Evolutionary conservation across 148 eudicot species (phyloP), one percentile per base, ranked within the genome.

Genomic region (Chenopodium formosanum): DNA sequence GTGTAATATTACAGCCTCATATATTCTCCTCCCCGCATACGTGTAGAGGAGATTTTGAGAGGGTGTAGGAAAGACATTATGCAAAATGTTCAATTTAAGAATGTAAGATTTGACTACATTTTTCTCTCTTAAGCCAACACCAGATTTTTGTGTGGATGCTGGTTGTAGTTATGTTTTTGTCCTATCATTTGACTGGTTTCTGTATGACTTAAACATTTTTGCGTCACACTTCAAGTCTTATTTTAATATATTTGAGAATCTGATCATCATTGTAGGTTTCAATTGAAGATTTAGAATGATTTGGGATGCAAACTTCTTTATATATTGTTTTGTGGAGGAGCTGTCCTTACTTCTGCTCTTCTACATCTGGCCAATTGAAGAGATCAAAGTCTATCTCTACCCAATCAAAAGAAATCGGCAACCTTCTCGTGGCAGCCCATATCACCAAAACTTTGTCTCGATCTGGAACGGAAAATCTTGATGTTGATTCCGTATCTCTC

Each of bases 401-500:
- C 52, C 80, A 32, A 60, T 70, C 85, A 2, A 80, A 44, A 80
- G 78, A 86, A 75, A 86, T 89, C 3, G 84, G 85, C 23, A 85
- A 85, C 69, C 79, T 92, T 71, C 89, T 92, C 9, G 75, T 92
- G 7, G 83, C 85, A 16, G 92, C 93, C 47, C 88, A 92, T 63
- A 74, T 94, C 19, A 84, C 83, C 78, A 90, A 92, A 85, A 82
- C 89, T 40, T 88, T 92, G 69, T 85, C 88, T 22, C 72, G 85
- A 62, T 85, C 87, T 71, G 93, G 92, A 47, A 85, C 84, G 3
- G 75, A 74, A 52, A 89, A 84, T 76, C 90, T 94, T n/a, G 91
- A 85, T 69, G 81, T 73, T 10, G 80, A 85, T 29, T 76, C 85
- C 2, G 83, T 91, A 79, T 82, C 90, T 37, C 78, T 92, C 60